These are phyloP conservation scores for Wickerhamiella sergipiensis DNA, from an alignment of 805 yeast species.

Conservation along the genomic window DNA sequence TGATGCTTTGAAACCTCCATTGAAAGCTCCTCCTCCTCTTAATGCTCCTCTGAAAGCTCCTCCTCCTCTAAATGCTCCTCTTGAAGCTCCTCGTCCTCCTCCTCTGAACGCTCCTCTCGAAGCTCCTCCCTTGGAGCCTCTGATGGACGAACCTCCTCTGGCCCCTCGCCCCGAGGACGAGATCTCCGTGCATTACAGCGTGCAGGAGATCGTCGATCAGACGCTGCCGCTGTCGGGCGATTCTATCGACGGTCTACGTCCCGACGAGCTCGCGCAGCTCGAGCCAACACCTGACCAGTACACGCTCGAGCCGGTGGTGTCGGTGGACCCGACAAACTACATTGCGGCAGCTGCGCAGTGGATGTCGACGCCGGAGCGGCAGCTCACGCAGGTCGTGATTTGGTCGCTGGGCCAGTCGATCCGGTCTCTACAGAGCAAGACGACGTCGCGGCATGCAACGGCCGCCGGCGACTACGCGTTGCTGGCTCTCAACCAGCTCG, in stretches of 20 bases:
- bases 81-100: too few relatives aligned
- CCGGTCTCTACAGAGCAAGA: background rate
- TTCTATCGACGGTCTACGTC: background rate
- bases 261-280: background rate
- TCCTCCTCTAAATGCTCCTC: too few relatives aligned
- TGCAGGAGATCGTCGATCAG: conserved; percentile 1
- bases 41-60: too few relatives aligned
- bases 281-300: background rate
- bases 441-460: background rate
- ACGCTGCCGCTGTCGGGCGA: background rate
- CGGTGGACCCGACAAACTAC: background rate
- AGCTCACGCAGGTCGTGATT: conserved; percentile 12
- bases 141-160: background rate
- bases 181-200: conserved; percentile 2
- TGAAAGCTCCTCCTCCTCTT: too few relatives aligned
- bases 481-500: background rate
- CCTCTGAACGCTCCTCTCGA: too few relatives aligned
- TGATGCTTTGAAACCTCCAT: too few relatives aligned
- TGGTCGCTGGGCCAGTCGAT: conserved; percentile 11
- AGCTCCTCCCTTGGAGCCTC: too few relatives aligned
- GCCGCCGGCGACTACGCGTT: background rate
- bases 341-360: background rate
- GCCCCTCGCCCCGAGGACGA: background rate
- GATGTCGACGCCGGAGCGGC: background rate
- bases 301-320: background rate